Base-by-base conservation (phyloP, 2,329 filamentous ascomycete genomes). In the Diaporthe sp. region DNA sequence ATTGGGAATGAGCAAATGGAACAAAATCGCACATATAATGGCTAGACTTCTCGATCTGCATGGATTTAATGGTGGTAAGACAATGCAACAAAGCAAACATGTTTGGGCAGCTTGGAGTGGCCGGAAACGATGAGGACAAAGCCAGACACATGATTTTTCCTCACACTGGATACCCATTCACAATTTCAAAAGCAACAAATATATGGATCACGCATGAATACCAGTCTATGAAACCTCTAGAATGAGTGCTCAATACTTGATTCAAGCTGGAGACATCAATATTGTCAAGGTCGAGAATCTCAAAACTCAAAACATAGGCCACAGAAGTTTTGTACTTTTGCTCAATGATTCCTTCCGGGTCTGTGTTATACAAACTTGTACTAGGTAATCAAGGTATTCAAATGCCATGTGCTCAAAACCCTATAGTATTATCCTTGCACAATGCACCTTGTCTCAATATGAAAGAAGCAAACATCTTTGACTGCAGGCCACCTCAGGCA, bases 81-180 rank as follows among this genome's bases (percentile, higher is more conserved):
- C 31, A 53, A 49, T 13, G 4, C 13, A 42, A 68, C 34, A 55
- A 69, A 69, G 65, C 13, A 42, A 22, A 28, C 3, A 34, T 15
- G 37, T 15, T 17, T 55, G 15, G 39, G 17, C 9, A 42, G 65
- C 65, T 69, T 69, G 31, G n/a, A 39, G 49, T 3, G 49, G 37
- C 58, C 49, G 65, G 34, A 69, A 69, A 42, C 34, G n/a, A 53
- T 8, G 34, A 19, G 49, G 34, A 69, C 65, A 69, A 69, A 69
- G 65, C n/a, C 31, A 55, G 25, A 19, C 31, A 39, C 65, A 53
- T 2, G 19, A 25, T 2, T 6, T 6, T 10, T 10, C 12, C n/a
- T 25, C 15, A 42, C 15, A 22, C n/a, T 53, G 17, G 42, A 34
- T 19, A 65, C 15, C 39, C 39, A 22, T 5, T 2, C 8, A 31